These are phyloP conservation scores for Lentinula guzmanii DNA, from an alignment of 768 basidiomycete species.

Conservation along the genomic window DNA sequence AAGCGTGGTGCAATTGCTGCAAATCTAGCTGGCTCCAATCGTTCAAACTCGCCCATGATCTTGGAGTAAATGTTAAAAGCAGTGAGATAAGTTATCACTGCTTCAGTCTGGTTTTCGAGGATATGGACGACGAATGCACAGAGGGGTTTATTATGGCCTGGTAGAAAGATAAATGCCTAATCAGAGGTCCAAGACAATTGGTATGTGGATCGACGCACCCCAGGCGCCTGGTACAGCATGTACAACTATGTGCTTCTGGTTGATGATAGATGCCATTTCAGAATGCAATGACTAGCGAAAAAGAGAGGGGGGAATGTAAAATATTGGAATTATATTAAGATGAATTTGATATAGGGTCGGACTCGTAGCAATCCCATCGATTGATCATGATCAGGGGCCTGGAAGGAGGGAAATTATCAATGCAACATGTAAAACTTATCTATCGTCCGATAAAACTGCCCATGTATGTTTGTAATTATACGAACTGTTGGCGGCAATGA, in stretches of 20 bases:
- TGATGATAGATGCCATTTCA: neutral
- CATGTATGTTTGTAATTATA: too few species aligned
- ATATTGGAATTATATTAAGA: too few species aligned
- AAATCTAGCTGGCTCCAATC: neutral
- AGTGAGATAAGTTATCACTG: neutral
- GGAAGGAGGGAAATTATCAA: too few species aligned
- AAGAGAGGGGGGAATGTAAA: too few species aligned
- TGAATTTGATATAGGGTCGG: too few species aligned
- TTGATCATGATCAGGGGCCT: too few species aligned
- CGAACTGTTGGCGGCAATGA: too few species aligned
- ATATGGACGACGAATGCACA: neutral
- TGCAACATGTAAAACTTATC: too few species aligned
- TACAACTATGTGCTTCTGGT: neutral
- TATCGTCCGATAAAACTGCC: too few species aligned
- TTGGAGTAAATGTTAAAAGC: neutral
- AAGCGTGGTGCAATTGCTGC: neutral
- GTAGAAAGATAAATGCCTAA: neutral
- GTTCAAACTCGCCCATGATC: neutral
- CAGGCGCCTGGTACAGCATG: neutral
- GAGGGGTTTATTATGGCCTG: slow-evolving; percentile 3
- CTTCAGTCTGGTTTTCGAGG: neutral
- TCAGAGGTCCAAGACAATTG: neutral
- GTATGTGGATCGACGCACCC: neutral
- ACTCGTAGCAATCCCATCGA: too few species aligned
- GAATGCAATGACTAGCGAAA: too few species aligned